A percentile compares a stretch with the other conserved stretches of the same genome.
Evolutionary conservation across 768 basidiomycete species (phyloP).

Genomic region (Sistotremastrum suecicum): DNA sequence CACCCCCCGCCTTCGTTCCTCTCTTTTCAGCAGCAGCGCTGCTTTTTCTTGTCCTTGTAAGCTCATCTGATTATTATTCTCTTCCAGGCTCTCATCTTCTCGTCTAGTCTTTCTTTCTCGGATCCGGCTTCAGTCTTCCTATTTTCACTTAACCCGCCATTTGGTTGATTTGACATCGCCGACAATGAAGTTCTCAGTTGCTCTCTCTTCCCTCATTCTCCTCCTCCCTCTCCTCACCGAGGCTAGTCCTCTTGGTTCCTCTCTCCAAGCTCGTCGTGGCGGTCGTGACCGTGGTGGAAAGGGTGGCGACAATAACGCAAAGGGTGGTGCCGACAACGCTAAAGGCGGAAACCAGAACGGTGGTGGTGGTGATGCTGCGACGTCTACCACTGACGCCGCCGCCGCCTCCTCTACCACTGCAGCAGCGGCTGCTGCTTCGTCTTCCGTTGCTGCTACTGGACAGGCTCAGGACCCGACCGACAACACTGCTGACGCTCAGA

Average conservation of each 20-base stretch:
- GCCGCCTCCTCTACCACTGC: background rate
- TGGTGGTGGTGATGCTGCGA: conserved; percentile 8
- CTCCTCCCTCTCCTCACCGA: conserved; percentile 23
- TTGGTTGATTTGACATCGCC: conserved; percentile 11
- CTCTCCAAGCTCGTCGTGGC: background rate
- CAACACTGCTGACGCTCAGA: conserved; percentile 26
- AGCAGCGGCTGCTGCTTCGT: conserved; percentile 8
- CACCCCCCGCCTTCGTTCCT: conserved; percentile 3
- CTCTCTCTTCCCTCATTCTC: conserved; percentile 25
- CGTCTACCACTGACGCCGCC: conserved; percentile 2
- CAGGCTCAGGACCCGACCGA: background rate
- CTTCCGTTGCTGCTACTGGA: conserved; percentile 7
- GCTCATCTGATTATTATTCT: conserved; percentile 2
- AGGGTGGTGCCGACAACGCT: background rate
- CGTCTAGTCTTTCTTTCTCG: conserved; percentile 18
- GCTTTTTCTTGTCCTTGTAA: conserved; percentile 18
- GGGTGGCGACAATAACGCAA: conserved; percentile 7
- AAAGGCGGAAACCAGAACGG: conserved; percentile 9
- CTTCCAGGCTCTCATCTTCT: conserved; percentile 6
- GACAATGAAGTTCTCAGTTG: conserved; percentile 36
- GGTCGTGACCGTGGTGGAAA: background rate
- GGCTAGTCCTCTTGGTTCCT: conserved; percentile 6
- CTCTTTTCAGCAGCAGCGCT: conserved; percentile 40
- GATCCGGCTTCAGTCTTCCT: conserved; percentile 16
- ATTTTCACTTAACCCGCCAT: conserved; percentile 12